Percentiles rank a stretch among this genome's conserved stretches.
Conservation (phyloP, 768 basidiomycete species). For the Mrakia hoshinonis region DNA sequence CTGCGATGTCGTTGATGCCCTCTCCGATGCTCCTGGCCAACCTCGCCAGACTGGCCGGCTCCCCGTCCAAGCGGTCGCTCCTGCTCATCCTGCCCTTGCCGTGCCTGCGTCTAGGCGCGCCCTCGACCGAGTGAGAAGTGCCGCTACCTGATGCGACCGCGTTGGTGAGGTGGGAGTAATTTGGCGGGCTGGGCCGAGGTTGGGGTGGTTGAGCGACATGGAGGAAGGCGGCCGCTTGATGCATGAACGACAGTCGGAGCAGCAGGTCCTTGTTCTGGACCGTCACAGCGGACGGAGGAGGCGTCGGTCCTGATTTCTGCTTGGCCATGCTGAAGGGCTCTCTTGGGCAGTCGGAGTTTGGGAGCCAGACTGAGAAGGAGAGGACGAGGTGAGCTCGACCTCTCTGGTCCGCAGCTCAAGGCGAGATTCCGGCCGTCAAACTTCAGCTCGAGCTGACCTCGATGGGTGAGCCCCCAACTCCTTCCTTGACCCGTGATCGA, state of each 20-base stretch:
- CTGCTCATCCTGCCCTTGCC: slow-evolving; percentile 11
- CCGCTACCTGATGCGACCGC: neutral
- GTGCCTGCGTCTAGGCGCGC: neutral
- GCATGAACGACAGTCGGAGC: slow-evolving; percentile 27
- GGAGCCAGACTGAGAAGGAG: neutral
- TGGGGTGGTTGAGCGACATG: slow-evolving; percentile 12
- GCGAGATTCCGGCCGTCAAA: too few relatives aligned
- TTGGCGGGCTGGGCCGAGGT: neutral
- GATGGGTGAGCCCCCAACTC: neutral
- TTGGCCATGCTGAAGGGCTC: neutral
- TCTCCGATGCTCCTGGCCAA: slow-evolving; percentile 33
- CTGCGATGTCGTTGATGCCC: slow-evolving; percentile 33
- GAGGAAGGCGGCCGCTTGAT: slow-evolving; percentile 24
- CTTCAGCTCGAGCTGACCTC: neutral
- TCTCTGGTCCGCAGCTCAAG: neutral
- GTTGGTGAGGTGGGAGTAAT: neutral
- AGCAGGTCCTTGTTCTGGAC: slow-evolving; percentile 28
- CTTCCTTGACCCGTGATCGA: neutral
- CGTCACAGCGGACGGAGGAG: neutral
- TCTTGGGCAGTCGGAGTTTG: neutral
- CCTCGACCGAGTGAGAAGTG: neutral
- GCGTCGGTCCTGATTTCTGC: too few relatives aligned
- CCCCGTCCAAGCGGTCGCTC: slow-evolving; percentile 7
- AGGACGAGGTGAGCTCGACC: neutral
- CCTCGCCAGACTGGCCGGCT: slow-evolving; percentile 23